Conservation (phyloP, 169 alveolate genomes). For the Plasmodium reichenowi region DNA sequence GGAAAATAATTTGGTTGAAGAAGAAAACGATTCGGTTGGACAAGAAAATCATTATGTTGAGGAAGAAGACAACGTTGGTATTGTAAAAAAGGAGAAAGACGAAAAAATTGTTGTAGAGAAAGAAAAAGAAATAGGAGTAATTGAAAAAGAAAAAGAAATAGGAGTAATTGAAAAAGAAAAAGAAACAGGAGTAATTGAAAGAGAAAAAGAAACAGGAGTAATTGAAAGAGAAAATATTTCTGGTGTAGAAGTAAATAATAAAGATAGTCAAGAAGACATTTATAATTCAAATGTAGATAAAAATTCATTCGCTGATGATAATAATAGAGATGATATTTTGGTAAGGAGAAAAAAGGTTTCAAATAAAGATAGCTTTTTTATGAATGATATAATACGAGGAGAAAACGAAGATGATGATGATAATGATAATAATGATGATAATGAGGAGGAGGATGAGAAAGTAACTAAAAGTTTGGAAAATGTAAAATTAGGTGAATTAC, state of each 20-base stretch:
- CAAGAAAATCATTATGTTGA: no score
- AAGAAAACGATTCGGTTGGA: neutral
- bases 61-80: no score
- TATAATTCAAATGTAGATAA: neutral
- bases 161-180: neutral
- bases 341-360: no score
- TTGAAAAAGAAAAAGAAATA: neutral
- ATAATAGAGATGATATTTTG: neutral
- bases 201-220: no score
- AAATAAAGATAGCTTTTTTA: no score
- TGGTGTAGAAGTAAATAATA: neutral
- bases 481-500: slow-evolving; percentile 1
- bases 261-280: neutral
- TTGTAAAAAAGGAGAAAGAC: neutral
- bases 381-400: neutral
- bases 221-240: neutral
- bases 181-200: neutral
- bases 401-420: neutral
- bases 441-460: neutral
- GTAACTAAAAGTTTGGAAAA: neutral
- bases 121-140: neutral
- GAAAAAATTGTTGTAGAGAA: neutral
- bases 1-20: neutral
- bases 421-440: no score
- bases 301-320: neutral